Base-by-base conservation (phyloP, 2,329 filamentous ascomycete genomes). In the Alternaria brassicicola region DNA sequence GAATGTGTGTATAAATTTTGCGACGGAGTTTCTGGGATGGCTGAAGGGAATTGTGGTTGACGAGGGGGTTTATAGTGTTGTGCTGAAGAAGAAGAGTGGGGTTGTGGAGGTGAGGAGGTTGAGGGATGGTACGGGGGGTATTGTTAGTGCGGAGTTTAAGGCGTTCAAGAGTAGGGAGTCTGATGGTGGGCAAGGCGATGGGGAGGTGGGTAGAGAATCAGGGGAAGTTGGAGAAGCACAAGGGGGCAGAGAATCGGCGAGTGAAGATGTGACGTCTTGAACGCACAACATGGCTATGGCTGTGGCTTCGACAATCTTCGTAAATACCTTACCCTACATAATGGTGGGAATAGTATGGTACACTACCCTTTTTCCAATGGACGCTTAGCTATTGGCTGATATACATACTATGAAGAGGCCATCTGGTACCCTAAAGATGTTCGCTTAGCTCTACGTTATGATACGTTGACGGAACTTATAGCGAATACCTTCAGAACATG, bases 1-100 rank as follows among this genome's bases (percentile, higher is more conserved):
- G 17, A 94, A 97, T 72, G 86, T 90, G 65, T 97, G 93, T 73
- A 95, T 98, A 72, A 97, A 96, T 68, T 97, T 97, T 78, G 88
- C 92, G 1, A 87, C 86, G 1, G 83, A 80, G 0, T 91, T 98
- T 67, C 78, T 98, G 15, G 88, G 89, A 7, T 96, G 91, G 92
- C 82, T 87, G 59, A 84, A 84, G 39, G 82, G 82, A 1, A 86
- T 88, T 19, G 86, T 88, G 7, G 81, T 76, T 7, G 79, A 82
- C 17, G 89, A 91, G 36, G 92, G 92, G 0, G 88, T 96, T 2
- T 98, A 92, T 90, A 86, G 88, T 61, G 91, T 99, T 70, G 82
- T 86, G 47, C 85, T 92, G 57, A 80, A 77, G 52, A 85, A 89
- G 52, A 85, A 85, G 36, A 85, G 85, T 0, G 81, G 85, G 2